Base-by-base conservation (phyloP, 305 asterid species). In the Solanum hybrid region DNA sequence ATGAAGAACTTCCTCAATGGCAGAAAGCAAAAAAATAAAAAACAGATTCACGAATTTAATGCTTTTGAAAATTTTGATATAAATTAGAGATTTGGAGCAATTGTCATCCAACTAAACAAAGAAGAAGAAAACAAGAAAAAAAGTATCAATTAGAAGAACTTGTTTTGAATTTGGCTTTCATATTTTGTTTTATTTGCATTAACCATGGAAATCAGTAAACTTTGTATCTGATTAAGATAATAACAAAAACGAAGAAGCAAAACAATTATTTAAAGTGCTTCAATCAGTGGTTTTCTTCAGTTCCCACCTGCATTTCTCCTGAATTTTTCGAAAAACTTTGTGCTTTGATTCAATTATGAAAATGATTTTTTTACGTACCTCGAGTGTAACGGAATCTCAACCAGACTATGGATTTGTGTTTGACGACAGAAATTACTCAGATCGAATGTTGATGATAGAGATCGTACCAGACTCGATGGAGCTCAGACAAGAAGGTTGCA, bases 361-460 rank as follows among this genome's bases (percentile, higher is more conserved):
- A 46, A 46, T 51, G 67, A 16, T 16, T 51, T 51, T 6, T 42
- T 12, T 1, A 3, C n/a, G 2, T 51, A 51, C 95, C 33, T 14
- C 20, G 3, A 46, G 18, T 46, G 22, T 46, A 14, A 14, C 0
- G 8, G 20, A 46, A 46, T 46, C 22, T 46, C 94, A 90, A 22
- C 83, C 94, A 9, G 92, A 94, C 40, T 96, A 94, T 89, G 95
- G 86, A 6, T 97, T 97, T 46, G 97, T 97, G 6, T 96, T 94
- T 90, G 90, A 95, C 89, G 96, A 95, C 64, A 92, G 91, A 87
- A 95, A 94, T 91, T 96, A 95, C 92, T 95, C 96, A 0, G 98
- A 96, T 82, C 92, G 98, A 89, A 80, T 94, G 71, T 92, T 96
- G 22, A 94, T 94, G 91, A 94, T 94, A 92, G 95, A 94, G 92